A percentile compares a stretch with the other conserved stretches of the same genome.
Conservation (phyloP, 495 filamentous ascomycete species). For the Glutinoglossum americanum region DNA sequence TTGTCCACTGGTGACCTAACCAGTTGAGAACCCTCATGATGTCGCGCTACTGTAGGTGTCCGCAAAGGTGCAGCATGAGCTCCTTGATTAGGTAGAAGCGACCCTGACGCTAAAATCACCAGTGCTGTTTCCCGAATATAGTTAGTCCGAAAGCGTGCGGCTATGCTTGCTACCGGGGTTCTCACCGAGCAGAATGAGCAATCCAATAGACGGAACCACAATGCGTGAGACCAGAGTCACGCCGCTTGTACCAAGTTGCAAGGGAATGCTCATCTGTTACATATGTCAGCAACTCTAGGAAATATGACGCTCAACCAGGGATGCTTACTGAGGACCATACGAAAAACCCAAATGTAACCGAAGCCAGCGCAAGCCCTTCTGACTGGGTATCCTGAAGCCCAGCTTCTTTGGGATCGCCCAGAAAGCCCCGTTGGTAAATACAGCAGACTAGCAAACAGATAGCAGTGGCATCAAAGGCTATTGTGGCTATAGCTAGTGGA, state of each 20-base stretch:
- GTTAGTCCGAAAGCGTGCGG: not conserved
- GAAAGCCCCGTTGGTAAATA: not conserved
- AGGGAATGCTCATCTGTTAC: not conserved
- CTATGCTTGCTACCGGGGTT: not conserved
- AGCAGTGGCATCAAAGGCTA: not conserved
- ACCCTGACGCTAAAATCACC: not conserved
- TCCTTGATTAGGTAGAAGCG: not conserved
- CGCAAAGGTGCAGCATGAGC: not conserved
- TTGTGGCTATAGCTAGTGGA: not conserved
- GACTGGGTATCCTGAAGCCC: not conserved
- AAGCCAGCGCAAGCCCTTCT: not conserved
- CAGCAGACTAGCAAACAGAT: not conserved
- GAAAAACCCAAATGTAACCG: not conserved
- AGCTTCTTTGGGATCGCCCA: not conserved
- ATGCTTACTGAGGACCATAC: not conserved
- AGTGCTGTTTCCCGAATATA: not conserved
- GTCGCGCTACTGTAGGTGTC: not conserved
- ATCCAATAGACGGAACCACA: not conserved
- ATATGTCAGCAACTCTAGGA: not conserved
- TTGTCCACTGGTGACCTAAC: not conserved
- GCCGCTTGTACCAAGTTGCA: not conserved
- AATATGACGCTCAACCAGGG: too few species aligned
- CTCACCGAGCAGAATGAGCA: not conserved
- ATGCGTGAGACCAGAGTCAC: not conserved
- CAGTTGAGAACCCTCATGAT: not conserved